A percentile compares a stretch with the other conserved stretches of the same genome.
Evolutionary conservation across 2,329 filamentous ascomycete genomes (phyloP).

Genomic region (Onygena corvina): DNA sequence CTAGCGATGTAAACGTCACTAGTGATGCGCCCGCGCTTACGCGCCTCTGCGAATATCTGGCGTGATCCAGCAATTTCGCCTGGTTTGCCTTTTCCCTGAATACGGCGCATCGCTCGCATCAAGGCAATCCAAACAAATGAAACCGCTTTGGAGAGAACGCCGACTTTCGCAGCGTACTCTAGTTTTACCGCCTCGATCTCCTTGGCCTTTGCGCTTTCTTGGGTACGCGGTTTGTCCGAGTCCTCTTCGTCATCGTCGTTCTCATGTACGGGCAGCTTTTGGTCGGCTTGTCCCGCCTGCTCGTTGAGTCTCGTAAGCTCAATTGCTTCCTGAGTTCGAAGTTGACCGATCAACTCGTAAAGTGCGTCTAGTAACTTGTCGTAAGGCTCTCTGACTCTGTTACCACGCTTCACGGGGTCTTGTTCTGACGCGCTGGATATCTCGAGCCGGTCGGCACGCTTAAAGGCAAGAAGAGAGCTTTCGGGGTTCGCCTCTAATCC

Average conservation of each 20-base stretch:
- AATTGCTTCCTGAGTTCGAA: slow-evolving; percentile 53
- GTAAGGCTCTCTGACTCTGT: slow-evolving; percentile 69
- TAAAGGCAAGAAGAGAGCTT: slow-evolving; percentile 79
- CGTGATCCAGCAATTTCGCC: slow-evolving; percentile 62
- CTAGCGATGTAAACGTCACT: slow-evolving; percentile 92
- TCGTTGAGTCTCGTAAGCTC: slow-evolving; percentile 45
- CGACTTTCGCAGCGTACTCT: slow-evolving; percentile 59
- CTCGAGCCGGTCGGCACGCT: slow-evolving; percentile 79
- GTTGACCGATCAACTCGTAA: slow-evolving; percentile 72
- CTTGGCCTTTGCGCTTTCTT: slow-evolving; percentile 41
- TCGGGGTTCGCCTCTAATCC: slow-evolving; percentile 86
- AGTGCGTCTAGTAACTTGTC: slow-evolving; percentile 71
- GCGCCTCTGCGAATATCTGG: slow-evolving; percentile 78
- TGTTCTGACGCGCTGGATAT: slow-evolving; percentile 65
- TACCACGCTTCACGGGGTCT: slow-evolving; percentile 50
- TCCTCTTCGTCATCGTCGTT: slow-evolving; percentile 39
- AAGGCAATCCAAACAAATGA: slow-evolving; percentile 92
- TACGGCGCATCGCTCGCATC: slow-evolving; percentile 83
- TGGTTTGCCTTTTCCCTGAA: slow-evolving; percentile 71
- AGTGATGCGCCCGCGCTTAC: slow-evolving; percentile 73
- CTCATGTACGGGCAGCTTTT: slow-evolving; percentile 26
- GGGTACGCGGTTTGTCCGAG: slow-evolving; percentile 37
- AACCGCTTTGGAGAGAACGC: slow-evolving; percentile 68
- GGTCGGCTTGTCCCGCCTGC: slow-evolving; percentile 35
- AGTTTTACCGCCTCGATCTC: slow-evolving; percentile 50